These are phyloP conservation scores for Papiliotrema fonsecae DNA, from an alignment of 1,284 basidiomycete genomes.

Conservation along the genomic window DNA sequence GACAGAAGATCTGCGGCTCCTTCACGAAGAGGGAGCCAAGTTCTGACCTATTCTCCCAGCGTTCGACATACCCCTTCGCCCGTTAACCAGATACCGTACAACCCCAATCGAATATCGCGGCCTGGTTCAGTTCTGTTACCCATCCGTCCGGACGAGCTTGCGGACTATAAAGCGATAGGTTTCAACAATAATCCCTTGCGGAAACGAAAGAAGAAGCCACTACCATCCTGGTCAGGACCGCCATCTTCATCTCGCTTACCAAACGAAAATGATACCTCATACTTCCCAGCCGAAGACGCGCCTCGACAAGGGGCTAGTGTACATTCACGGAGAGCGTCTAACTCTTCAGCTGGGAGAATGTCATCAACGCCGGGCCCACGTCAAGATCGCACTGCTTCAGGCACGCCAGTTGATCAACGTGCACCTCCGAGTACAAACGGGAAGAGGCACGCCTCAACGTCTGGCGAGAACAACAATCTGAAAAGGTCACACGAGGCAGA, in stretches of 20 bases:
- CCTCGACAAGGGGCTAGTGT: slow-evolving; percentile 8
- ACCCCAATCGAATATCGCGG: slow-evolving; percentile 19
- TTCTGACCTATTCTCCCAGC: slow-evolving; percentile 1
- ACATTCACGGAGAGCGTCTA: slow-evolving; percentile 8
- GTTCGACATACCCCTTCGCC: slow-evolving; percentile 24
- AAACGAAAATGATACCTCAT: slow-evolving; percentile 21
- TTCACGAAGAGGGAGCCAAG: slow-evolving; percentile 1
- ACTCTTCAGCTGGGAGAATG: slow-evolving; percentile 7
- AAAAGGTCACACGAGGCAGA: slow-evolving; percentile 15
- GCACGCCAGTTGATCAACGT: not conserved
- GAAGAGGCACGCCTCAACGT: slow-evolving; percentile 3
- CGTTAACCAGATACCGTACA: slow-evolving; percentile 20
- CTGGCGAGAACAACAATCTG: slow-evolving; percentile 7
- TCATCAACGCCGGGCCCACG: slow-evolving; percentile 19
- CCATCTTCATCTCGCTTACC: slow-evolving; percentile 24
- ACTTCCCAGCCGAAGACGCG: slow-evolving; percentile 24
- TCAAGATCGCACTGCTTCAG: slow-evolving; percentile 3
- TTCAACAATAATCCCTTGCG: slow-evolving; percentile 34
- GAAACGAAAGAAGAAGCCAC: slow-evolving; percentile 13
- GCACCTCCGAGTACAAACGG: not conserved
- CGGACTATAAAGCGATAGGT: slow-evolving; percentile 16
- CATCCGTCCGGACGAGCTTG: slow-evolving; percentile 31
- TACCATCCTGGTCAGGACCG: slow-evolving; percentile 38
- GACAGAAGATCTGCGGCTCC: slow-evolving; percentile 1
- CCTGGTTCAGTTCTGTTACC: slow-evolving; percentile 18